A percentile compares a stretch with the other conserved stretches of the same genome.
Conservation (phyloP, 345 rosid genomes). For the Dipteronia sinensis region DNA sequence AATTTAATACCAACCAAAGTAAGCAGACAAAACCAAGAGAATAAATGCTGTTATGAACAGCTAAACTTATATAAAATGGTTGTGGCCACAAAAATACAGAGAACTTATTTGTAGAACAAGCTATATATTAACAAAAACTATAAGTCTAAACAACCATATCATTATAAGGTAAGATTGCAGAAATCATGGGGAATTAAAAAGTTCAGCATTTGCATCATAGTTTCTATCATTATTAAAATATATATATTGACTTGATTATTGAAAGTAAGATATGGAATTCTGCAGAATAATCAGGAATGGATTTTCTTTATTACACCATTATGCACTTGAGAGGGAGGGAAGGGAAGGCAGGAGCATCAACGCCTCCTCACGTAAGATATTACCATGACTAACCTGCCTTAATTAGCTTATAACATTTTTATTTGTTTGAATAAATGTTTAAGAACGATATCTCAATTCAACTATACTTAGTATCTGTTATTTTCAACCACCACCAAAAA, state of each 20-base stretch:
- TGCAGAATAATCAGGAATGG: background rate
- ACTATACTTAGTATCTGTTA: background rate
- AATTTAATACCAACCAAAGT: constrained; percentile 26
- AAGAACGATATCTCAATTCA: background rate
- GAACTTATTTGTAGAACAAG: background rate
- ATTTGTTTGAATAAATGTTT: background rate
- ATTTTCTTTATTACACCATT: background rate
- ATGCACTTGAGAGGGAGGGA: background rate
- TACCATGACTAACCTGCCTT: background rate
- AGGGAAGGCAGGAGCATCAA: constrained; percentile 1
- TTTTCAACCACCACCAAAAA: constrained; percentile 5
- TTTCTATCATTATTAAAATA: background rate
- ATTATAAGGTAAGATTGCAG: background rate
- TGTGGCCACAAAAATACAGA: background rate
- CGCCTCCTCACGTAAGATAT: background rate
- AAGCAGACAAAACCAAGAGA: constrained; percentile 21
- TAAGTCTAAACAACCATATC: background rate
- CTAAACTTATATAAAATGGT: background rate
- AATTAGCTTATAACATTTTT: background rate
- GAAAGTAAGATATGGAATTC: background rate
- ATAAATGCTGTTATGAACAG: constrained; percentile 5
- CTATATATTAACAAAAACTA: background rate
- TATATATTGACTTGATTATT: background rate
- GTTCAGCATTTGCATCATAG: background rate
- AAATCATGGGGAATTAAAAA: background rate